phyloP scores from a whole-genome alignment of 768 basidiomycete genomes.

The Lentinus tigrinus region DNA sequence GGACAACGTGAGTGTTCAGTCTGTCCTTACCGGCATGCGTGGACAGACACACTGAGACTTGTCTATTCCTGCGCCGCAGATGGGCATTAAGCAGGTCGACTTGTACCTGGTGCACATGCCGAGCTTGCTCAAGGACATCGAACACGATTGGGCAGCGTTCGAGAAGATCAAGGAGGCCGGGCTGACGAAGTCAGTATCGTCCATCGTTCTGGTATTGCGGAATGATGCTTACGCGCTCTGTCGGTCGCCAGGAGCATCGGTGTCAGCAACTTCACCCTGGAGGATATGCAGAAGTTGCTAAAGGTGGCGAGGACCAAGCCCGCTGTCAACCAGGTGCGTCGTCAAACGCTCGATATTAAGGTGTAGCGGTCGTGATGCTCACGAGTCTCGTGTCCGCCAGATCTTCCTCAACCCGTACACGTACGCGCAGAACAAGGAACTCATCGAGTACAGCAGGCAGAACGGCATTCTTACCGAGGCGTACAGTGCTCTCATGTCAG shows the following conservation, averaged over 20 bases:
- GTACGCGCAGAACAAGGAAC: constrained; percentile 54
- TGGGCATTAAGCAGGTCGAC: constrained; percentile 61
- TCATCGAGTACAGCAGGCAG: constrained; percentile 52
- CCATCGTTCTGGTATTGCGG: not conserved
- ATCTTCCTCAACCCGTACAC: constrained; percentile 74
- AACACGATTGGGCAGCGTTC: constrained; percentile 50
- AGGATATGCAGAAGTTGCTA: constrained; percentile 50
- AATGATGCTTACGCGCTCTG: not conserved
- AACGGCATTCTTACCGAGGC: constrained; percentile 63
- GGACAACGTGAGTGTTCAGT: constrained; percentile 38
- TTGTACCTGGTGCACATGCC: constrained; percentile 71
- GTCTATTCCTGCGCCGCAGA: constrained; percentile 34
- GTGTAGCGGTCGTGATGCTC: not conserved
- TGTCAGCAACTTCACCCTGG: constrained; percentile 66
- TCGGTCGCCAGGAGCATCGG: constrained; percentile 57
- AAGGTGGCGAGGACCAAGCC: constrained; percentile 55
- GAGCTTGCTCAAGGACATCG: constrained; percentile 28
- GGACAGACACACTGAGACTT: not conserved
- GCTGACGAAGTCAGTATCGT: constrained; percentile 31
- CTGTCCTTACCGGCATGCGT: not conserved
- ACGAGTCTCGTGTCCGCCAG: constrained; percentile 28
- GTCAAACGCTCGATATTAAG: not conserved
- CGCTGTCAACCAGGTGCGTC: constrained; percentile 65
- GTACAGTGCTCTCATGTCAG: constrained; percentile 61
- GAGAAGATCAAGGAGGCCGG: constrained; percentile 50